These are phyloP conservation scores for Moricandia moricandioides DNA, from an alignment of 345 rosid genomes.

Conservation along the genomic window DNA sequence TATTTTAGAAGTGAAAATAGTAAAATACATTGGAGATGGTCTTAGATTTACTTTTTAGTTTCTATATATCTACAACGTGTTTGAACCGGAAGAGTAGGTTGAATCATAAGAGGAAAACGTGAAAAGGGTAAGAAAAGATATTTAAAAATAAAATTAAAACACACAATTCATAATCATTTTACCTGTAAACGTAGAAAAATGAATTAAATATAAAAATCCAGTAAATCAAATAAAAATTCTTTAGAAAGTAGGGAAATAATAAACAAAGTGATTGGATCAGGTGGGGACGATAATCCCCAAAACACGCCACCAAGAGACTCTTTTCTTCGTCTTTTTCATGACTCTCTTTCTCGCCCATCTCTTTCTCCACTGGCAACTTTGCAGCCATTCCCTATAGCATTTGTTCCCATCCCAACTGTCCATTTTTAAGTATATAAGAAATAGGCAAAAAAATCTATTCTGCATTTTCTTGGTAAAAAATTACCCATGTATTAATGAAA, in stretches of 20 bases:
- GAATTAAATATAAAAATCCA: too few species aligned
- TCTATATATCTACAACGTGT: too few species aligned
- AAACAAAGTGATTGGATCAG: slow-evolving; percentile 27
- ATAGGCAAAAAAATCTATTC: not conserved
- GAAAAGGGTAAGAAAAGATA: too few species aligned
- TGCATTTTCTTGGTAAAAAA: too few species aligned
- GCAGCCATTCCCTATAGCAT: slow-evolving; percentile 17
- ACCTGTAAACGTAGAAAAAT: too few species aligned
- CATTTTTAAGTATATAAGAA: not conserved
- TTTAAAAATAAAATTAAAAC: too few species aligned
- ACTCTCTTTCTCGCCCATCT: not conserved
- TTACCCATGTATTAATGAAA: not conserved
- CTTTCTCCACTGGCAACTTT: slow-evolving; percentile 5
- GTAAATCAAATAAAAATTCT: not conserved
- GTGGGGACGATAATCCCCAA: slow-evolving; percentile 29
- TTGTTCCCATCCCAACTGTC: slow-evolving; percentile 2
- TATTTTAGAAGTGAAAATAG: too few species aligned
- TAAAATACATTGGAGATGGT: too few species aligned
- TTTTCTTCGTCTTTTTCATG: not conserved
- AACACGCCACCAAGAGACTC: not conserved
- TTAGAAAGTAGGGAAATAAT: not conserved
- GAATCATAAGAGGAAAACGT: too few species aligned
- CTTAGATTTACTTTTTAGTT: too few species aligned
- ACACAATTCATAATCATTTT: too few species aligned
- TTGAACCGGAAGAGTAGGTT: too few species aligned